Percentiles rank a stretch among this genome's conserved stretches.
phyloP scores from a whole-genome alignment of 345 rosid species.

The Gossypium raimondii region DNA sequence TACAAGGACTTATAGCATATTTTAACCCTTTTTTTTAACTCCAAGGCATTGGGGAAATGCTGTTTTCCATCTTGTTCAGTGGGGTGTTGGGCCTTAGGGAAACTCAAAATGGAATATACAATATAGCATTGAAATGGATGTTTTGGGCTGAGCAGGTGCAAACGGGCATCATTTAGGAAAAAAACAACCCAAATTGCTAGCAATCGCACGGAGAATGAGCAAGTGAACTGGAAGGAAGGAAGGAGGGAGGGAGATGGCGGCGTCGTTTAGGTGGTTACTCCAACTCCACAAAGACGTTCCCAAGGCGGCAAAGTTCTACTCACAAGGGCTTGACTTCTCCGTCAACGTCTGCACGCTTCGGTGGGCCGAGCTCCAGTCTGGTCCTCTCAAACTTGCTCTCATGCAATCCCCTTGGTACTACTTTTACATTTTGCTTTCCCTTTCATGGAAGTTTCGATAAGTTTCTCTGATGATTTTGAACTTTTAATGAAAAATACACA shows the following conservation, averaged over 20 bases:
- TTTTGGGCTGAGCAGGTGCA: neutral
- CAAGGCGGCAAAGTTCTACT: conserved; percentile 78
- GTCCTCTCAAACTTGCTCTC: conserved; percentile 75
- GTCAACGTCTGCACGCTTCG: conserved; percentile 77
- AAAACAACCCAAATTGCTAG: neutral
- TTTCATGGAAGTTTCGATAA: neutral
- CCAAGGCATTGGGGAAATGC: neutral
- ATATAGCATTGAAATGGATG: neutral
- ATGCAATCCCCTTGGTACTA: conserved; percentile 66
- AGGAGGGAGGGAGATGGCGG: conserved; percentile 45
- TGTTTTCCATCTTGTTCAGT: neutral
- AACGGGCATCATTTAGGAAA: neutral
- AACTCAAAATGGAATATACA: neutral
- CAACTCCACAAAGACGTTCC: conserved; percentile 96
- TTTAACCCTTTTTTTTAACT: too few relatives aligned
- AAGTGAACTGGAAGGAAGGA: conserved; percentile 19
- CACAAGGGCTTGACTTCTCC: conserved; percentile 74
- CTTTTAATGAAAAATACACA: neutral
- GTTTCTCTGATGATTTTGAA: neutral
- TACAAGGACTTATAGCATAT: too few relatives aligned
- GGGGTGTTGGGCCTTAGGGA: neutral
- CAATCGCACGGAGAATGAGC: neutral
- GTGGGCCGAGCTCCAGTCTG: conserved; percentile 93
- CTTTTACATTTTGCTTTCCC: neutral
- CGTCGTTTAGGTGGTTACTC: conserved; percentile 80